Base-by-base conservation (phyloP, 2,329 filamentous ascomycete genomes). In the Tolypocladium guangdongense region DNA sequence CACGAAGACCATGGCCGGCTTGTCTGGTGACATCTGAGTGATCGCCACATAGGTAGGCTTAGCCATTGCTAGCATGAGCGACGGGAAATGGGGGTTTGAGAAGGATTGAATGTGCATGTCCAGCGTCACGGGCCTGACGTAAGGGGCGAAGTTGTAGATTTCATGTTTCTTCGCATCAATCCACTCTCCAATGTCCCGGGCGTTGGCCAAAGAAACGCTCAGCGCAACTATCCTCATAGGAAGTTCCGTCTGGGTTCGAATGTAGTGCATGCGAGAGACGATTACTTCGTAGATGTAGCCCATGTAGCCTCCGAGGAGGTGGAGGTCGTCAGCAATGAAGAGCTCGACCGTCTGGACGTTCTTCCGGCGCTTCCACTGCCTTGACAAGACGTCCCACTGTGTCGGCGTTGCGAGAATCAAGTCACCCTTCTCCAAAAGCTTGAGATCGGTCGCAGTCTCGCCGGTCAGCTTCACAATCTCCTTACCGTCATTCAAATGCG, bases 21-120 rank as follows among this genome's bases (percentile, higher is more conserved):
- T 93, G 58, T 95, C 86, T 0, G 89, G 76, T 7, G 93, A 95
- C 67, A 95, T 81, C 63, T 95, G 90, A 3, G 90, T 81, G 60
- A 99, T 88, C 2, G 92, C 88, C 56, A 89, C 77, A 68, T 96
- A 97, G 1, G 90, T 86, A 22, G 95, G 95, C 69, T 95, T 92
- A 18, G 91, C 90, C 93, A 99, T 99, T 16, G 93, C 91, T 60
- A 99, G 81, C 93, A 99, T 99, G 41, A 99, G 79, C 12, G 93
- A 97, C 4, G 93, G 95, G 74, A 96, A 96, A 66, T 99, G 95
- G 48, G 95, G 90, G 56, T 96, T 95, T 32, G 86, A 88, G 73
- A 93, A 99, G 1, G 91, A 92, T 70, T 99, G 93, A 49, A 99
- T 87, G 66, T 96, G 90, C 54, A 99, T 81, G 68, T 97, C 92